phyloP scores from a whole-genome alignment of 2,329 filamentous ascomycete genomes.

The Fonsecaea erecta region DNA sequence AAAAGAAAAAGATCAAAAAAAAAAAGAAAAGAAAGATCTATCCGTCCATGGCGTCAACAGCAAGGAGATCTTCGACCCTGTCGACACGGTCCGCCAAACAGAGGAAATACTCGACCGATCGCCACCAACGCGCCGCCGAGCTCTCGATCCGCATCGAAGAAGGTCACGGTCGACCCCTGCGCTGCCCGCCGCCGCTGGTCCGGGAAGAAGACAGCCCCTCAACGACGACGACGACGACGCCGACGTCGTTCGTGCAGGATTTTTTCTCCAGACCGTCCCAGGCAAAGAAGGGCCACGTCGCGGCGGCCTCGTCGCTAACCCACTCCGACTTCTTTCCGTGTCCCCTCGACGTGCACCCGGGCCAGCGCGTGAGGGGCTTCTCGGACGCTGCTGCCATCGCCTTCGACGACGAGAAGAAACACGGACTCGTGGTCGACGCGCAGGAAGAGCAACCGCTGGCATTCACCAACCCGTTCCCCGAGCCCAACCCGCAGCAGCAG shows the following conservation, averaged over 20 bases:
- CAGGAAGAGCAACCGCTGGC: not conserved
- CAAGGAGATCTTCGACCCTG: conserved; percentile 9
- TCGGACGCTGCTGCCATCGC: not conserved
- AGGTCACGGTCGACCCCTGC: conserved; percentile 19
- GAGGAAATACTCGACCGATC: conserved; percentile 18
- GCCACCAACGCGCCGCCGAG: conserved; percentile 16
- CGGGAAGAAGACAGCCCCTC: conserved; percentile 21
- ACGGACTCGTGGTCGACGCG: not conserved
- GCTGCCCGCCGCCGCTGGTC: conserved; percentile 12
- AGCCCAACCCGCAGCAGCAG: conserved; percentile 15
- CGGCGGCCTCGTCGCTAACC: not conserved
- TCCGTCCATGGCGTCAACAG: conserved; percentile 14
- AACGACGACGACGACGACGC: too few relatives aligned
- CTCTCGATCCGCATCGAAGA: conserved; percentile 19
- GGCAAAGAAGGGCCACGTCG: not conserved
- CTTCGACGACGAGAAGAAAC: not conserved
- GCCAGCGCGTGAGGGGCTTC: conserved; percentile 13
- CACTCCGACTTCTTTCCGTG: conserved; percentile 15
- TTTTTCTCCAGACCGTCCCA: conserved; percentile 11
- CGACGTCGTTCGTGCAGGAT: conserved; percentile 7
- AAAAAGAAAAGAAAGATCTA: not conserved
- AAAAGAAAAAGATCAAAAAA: not conserved
- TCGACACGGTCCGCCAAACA: conserved; percentile 4
- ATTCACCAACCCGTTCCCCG: conserved; percentile 16
- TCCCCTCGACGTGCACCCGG: conserved; percentile 15